Evolutionary conservation across 768 basidiomycete genomes (phyloP).

Genomic region (Psilocybe sp.): DNA sequence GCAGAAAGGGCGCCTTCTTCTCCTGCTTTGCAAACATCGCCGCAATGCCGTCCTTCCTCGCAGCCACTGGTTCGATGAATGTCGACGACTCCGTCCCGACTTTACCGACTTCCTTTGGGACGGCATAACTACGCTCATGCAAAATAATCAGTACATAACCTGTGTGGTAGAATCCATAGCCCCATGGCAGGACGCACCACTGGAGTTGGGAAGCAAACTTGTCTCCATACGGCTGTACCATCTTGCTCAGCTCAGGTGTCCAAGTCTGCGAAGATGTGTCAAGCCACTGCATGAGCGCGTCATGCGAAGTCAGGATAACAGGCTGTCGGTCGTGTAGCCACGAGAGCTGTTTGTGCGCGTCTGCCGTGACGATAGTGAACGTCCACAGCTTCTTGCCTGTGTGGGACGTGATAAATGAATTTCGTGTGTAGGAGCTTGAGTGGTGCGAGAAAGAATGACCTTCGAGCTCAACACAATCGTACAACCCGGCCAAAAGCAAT

Average conservation of each 20-base stretch:
- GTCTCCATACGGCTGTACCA: conserved; percentile 65
- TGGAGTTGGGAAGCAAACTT: conserved; percentile 44
- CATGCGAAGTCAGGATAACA: conserved; percentile 66
- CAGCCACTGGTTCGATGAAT: conserved; percentile 77
- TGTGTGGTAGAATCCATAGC: too few species aligned
- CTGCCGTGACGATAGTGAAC: conserved; percentile 88
- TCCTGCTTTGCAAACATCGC: conserved; percentile 76
- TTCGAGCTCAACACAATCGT: conserved; percentile 69
- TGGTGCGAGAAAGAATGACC: conserved; percentile 33
- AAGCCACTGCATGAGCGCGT: conserved; percentile 73
- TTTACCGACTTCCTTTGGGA: conserved; percentile 88
- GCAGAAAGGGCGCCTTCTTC: conserved; percentile 3
- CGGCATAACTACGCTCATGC: conserved; percentile 62
- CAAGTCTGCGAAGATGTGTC: conserved; percentile 69
- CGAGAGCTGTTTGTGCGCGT: conserved; percentile 60
- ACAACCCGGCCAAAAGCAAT: conserved; percentile 87
- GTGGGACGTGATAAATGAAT: not conserved
- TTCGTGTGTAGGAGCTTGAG: not conserved
- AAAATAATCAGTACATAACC: not conserved
- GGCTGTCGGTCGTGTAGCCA: conserved; percentile 95
- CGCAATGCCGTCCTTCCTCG: conserved; percentile 82
- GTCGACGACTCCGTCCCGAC: conserved; percentile 80
- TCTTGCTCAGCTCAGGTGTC: conserved; percentile 54
- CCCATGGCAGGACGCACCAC: conserved; percentile 49
- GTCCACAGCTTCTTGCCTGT: conserved; percentile 66